Evolutionary conservation across 2,329 filamentous ascomycete species (phyloP).

Genomic region (Arthrinium phaeospermum): DNA sequence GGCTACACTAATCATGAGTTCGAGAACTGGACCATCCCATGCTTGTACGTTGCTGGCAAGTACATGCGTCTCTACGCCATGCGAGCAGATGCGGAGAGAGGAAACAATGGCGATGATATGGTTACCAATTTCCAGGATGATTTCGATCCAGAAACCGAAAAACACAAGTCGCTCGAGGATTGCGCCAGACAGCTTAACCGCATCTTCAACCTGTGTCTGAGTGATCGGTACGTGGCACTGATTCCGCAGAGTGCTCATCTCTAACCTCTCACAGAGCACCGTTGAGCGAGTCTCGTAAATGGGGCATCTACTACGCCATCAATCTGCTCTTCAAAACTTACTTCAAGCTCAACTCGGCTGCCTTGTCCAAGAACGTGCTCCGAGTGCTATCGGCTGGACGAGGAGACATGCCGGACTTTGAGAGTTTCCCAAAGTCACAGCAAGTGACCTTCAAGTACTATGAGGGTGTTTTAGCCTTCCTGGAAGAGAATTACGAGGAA

Average conservation of each 20-base stretch:
- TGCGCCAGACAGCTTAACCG: conserved; percentile 89
- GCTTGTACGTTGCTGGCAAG: conserved; percentile 85
- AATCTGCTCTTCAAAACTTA: conserved; percentile 98
- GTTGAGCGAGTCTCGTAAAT: conserved; percentile 90
- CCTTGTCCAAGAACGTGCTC: conserved; percentile 88
- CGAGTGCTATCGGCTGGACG: conserved; percentile 79
- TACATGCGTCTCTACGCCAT: conserved; percentile 89
- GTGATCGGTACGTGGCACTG: conserved; percentile 71
- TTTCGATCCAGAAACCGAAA: conserved; percentile 75
- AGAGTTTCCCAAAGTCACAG: conserved; percentile 85
- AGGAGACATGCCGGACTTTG: conserved; percentile 80
- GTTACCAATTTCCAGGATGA: conserved; percentile 74
- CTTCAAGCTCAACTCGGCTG: conserved; percentile 91
- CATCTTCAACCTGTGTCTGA: conserved; percentile 89
- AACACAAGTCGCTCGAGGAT: conserved; percentile 87
- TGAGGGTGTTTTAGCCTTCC: conserved; percentile 87
- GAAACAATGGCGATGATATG: conserved; percentile 45
- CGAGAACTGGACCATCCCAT: conserved; percentile 90
- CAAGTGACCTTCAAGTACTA: conserved; percentile 97
- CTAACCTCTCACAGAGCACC: conserved; percentile 64
- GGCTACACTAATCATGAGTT: conserved; percentile 80
- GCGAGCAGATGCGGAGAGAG: conserved; percentile 78
- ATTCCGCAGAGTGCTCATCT: background rate
- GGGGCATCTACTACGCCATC: conserved; percentile 94
- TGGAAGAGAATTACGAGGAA: conserved; percentile 90